A percentile compares a stretch with the other conserved stretches of the same genome.
Evolutionary conservation across 805 yeast genomes (phyloP).

Genomic region (Diddensiella transvaalensis): DNA sequence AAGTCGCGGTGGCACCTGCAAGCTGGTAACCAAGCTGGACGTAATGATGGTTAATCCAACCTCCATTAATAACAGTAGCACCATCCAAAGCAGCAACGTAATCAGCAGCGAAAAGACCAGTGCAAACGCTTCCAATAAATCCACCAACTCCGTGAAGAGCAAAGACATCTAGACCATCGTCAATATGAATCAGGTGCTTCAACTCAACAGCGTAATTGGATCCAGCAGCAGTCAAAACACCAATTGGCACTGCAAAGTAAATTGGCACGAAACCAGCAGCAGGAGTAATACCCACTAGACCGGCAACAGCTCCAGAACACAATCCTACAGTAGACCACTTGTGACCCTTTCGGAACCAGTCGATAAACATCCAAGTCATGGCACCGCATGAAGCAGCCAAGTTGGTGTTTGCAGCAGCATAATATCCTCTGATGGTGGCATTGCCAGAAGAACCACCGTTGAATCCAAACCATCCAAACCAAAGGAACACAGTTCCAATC

Average conservation of each 20-base stretch:
- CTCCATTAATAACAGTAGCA: slow-evolving; percentile 61
- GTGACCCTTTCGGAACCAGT: slow-evolving; percentile 77
- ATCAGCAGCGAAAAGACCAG: slow-evolving; percentile 94
- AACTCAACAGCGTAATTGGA: slow-evolving; percentile 86
- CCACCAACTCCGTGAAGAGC: slow-evolving; percentile 96
- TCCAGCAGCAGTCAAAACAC: slow-evolving; percentile 68
- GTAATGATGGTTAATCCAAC: slow-evolving; percentile 92
- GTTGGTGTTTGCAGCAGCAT: slow-evolving; percentile 90
- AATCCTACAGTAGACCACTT: slow-evolving; percentile 94
- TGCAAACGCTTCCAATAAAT: slow-evolving; percentile 70
- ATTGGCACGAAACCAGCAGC: slow-evolving; percentile 96
- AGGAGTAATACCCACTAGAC: slow-evolving; percentile 93
- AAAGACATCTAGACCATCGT: slow-evolving; percentile 94
- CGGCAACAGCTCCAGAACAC: slow-evolving; percentile 90
- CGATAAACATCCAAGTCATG: slow-evolving; percentile 89
- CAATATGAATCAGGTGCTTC: slow-evolving; percentile 68
- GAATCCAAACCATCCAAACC: slow-evolving; percentile 99
- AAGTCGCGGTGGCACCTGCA: slow-evolving; percentile 73
- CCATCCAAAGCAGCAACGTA: slow-evolving; percentile 85
- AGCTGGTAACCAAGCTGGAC: slow-evolving; percentile 90
- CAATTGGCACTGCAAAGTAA: slow-evolving; percentile 82
- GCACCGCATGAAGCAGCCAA: slow-evolving; percentile 93
- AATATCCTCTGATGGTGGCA: slow-evolving; percentile 89
- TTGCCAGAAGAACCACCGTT: slow-evolving; percentile 98
- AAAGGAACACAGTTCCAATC: slow-evolving; percentile 86